Base-by-base conservation (phyloP, 2,329 filamentous ascomycete genomes). In the Monosporascus sp. region DNA sequence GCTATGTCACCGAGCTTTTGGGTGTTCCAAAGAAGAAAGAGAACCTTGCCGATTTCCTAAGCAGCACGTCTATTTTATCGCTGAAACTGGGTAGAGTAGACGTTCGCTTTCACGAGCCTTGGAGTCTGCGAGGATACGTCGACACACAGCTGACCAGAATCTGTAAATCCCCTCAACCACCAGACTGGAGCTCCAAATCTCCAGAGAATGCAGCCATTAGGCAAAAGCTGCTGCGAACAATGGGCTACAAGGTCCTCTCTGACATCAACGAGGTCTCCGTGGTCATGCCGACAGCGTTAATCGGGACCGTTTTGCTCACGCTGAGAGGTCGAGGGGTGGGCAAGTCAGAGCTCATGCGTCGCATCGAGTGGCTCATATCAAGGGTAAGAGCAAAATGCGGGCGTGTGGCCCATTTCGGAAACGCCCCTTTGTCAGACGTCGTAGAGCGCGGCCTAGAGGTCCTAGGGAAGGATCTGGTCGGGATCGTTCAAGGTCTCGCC, bases 191-290 rank as follows among this genome's bases (percentile, higher is more conserved):
- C 47, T 70, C 74, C 47, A 72, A 72, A 46, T 73, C 77, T 31
- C 74, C 75, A 1, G 72, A 79, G 50, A 76, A 77, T 22, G 72
- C 78, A 5, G 72, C 77, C 1, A 75, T 86, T 14, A 79, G 87
- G 24, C 81, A 90, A 51, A 88, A 89, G 54, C 75, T 99, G 2
- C 74, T 99, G 14, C 82, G 91, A 37, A 95, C 90, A 0, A 77
- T 99, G 52, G 94, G 94, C 1, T 99, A 97, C 73, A 89, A 89
- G 62, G 91, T 97, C 1, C 77, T 99, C 2, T 87, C 89, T 1
- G 90, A 99, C 64, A 99, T 99, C 73, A 99, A 99, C 67, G 84
- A 87, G 36, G 93, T 96, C 2, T 96, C 92, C 0, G 94, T 99
- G 0, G 90, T 99, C 48, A 99, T 99, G 94, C 94, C 94, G 1